phyloP scores from a whole-genome alignment of 2,329 filamentous ascomycete genomes.

The Fusarium phyllophilum region DNA sequence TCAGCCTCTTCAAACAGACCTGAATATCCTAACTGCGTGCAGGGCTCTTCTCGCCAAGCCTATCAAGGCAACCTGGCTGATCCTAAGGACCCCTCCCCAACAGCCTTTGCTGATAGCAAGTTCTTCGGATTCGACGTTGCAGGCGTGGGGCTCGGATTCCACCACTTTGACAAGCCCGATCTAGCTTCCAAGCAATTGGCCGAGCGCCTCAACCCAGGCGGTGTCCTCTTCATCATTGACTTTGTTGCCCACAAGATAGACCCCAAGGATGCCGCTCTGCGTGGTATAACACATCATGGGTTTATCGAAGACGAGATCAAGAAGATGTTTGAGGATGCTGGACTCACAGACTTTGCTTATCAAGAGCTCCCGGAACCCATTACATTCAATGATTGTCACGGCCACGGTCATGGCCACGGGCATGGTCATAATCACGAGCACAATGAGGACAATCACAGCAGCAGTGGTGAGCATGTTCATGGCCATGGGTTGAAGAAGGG shows the following conservation, averaged over 20 bases:
- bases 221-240: slow-evolving; percentile 74
- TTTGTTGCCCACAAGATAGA: slow-evolving; percentile 65
- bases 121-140: slow-evolving; percentile 77
- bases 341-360: slow-evolving; percentile 67
- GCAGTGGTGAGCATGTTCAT: slow-evolving; percentile 9
- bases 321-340: slow-evolving; percentile 71
- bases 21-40: slow-evolving; percentile 6
- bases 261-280: slow-evolving; percentile 37
- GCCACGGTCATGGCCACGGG: slow-evolving; percentile 3
- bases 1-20: not conserved
- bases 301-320: slow-evolving; percentile 70
- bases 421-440: not conserved
- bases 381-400: slow-evolving; percentile 49
- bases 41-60: slow-evolving; percentile 61
- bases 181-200: slow-evolving; percentile 68
- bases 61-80: slow-evolving; percentile 67
- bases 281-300: slow-evolving; percentile 72
- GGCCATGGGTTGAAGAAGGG: slow-evolving; percentile 8
- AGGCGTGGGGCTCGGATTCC: slow-evolving; percentile 70
- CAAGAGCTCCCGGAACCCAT: slow-evolving; percentile 62
- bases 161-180: slow-evolving; percentile 74
- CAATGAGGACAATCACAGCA: slow-evolving; percentile 19
- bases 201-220: slow-evolving; percentile 71
- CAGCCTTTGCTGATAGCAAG: slow-evolving; percentile 65
- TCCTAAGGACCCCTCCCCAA: slow-evolving; percentile 58